Evolutionary conservation across 108 stramenopile species (phyloP).

Genomic region (Parmales sp.): DNA sequence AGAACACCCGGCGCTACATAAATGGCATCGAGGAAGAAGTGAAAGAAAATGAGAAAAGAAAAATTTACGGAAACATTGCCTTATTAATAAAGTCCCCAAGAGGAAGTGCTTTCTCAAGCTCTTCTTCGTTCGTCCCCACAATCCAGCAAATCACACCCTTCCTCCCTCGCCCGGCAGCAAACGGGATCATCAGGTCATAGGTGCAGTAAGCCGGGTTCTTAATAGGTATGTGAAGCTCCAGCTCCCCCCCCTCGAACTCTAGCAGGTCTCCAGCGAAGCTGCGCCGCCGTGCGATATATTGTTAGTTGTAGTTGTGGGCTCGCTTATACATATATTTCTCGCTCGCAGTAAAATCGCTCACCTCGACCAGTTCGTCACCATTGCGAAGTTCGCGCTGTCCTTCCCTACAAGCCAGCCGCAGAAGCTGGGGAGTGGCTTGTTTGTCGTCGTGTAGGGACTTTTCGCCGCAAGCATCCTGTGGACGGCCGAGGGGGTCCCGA

Average conservation of each 20-base stretch:
- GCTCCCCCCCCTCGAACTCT: not conserved
- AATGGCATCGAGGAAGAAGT: no score
- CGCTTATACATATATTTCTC: no score
- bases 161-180: not conserved
- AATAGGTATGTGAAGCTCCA: not conserved
- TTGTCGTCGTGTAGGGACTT: not conserved
- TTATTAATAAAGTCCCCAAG: not conserved
- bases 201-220: not conserved
- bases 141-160: constrained; percentile 12
- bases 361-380: constrained; percentile 14
- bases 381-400: not conserved
- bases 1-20: no score
- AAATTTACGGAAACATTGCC: not conserved
- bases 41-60: no score
- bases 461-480: not conserved
- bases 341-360: no score
- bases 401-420: not conserved
- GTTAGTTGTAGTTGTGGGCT: no score
- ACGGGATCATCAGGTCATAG: constrained; percentile 14
- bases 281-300: no score
- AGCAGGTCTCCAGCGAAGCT: constrained; percentile 5
- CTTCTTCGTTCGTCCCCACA: not conserved
- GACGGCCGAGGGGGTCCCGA: not conserved
- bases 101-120: not conserved
- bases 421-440: not conserved